Conservation (phyloP, 495 filamentous ascomycete species). For the Penicillium bialowiezense region DNA sequence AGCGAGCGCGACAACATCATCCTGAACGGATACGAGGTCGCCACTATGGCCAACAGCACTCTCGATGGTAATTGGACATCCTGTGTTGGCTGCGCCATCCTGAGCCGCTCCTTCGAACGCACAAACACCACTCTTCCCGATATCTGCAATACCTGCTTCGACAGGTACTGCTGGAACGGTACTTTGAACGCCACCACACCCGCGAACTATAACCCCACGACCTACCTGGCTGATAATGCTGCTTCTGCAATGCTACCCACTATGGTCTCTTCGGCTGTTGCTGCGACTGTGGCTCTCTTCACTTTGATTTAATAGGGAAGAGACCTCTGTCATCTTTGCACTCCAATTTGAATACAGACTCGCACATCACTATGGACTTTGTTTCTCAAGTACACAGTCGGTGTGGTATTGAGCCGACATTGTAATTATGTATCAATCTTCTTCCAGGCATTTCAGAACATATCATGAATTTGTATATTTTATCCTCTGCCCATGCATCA, state of each 20-base stretch:
- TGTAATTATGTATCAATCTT: not conserved
- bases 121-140: constrained; percentile 61
- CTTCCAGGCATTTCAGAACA: no score
- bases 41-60: constrained; percentile 77
- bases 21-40: constrained; percentile 77
- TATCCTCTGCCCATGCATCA: no score
- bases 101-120: constrained; percentile 68
- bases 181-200: constrained; percentile 32
- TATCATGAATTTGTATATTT: no score
- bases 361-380: not conserved
- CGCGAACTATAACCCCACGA: constrained; percentile 25
- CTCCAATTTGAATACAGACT: not conserved
- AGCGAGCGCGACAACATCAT: constrained; percentile 72
- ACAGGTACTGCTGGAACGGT: constrained; percentile 72
- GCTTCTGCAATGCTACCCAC: constrained; percentile 14
- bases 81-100: constrained; percentile 86
- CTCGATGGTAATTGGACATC: constrained; percentile 67
- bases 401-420: not conserved
- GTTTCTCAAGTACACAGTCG: not conserved
- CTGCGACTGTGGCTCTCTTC: constrained; percentile 24
- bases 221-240: constrained; percentile 17
- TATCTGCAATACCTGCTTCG: constrained; percentile 72
- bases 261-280: constrained; percentile 18
- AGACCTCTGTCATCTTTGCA: not conserved
- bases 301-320: constrained; percentile 16